A percentile compares a stretch with the other conserved stretches of the same genome.
Evolutionary conservation across 768 basidiomycete genomes (phyloP).

Genomic region (Paxillus involutus): DNA sequence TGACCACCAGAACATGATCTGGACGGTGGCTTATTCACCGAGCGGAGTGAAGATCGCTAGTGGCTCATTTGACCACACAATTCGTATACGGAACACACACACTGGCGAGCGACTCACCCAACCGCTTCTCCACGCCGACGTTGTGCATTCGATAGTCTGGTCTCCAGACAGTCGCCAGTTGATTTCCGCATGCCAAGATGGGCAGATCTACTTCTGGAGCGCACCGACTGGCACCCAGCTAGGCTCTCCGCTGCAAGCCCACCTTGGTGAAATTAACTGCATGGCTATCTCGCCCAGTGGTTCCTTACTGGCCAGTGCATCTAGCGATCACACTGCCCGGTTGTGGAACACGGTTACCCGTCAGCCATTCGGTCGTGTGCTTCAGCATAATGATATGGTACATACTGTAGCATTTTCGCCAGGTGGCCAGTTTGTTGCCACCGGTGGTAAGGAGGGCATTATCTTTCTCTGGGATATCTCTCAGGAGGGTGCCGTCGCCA

Average conservation of each 20-base stretch:
- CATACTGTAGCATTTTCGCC: neutral
- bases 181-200: neutral
- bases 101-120: neutral
- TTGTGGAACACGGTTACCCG: neutral
- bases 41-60: constrained; percentile 38
- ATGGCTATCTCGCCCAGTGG: neutral
- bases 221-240: neutral
- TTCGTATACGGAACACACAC: neutral
- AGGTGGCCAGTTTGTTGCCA: neutral
- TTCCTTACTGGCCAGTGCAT: constrained; percentile 5
- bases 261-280: neutral
- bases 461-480: too few relatives aligned
- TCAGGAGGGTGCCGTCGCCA: too few relatives aligned
- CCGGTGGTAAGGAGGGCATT: too few relatives aligned
- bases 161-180: neutral
- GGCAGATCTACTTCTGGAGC: neutral
- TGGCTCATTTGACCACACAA: constrained; percentile 20
- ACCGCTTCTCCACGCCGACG: neutral
- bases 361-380: neutral
- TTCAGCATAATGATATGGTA: neutral
- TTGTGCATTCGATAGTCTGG: neutral
- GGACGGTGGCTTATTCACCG: constrained; percentile 38
- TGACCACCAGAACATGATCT: neutral
- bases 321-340: constrained; percentile 4
- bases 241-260: neutral